Conservation (phyloP, 176 grass and related monocot genomes). For the Dendrocalamus sinicus region DNA sequence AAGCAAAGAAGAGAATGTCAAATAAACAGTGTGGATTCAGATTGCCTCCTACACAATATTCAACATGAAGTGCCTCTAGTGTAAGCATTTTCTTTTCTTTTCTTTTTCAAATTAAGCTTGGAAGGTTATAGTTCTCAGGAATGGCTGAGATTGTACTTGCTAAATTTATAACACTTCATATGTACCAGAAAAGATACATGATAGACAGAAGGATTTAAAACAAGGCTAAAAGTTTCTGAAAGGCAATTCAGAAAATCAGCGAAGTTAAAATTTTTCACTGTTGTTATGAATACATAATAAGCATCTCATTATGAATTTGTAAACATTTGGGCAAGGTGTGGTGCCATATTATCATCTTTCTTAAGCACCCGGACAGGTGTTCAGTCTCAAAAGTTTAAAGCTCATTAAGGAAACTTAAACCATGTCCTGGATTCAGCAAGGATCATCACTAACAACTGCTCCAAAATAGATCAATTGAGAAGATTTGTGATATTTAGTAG, state of each 20-base stretch:
- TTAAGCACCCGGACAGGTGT: neutral
- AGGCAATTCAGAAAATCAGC: neutral
- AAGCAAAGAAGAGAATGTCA: neutral
- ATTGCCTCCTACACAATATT: neutral
- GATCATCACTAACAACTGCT: neutral
- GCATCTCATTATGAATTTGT: neutral
- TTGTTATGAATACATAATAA: neutral
- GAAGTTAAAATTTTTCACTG: neutral
- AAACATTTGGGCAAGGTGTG: neutral
- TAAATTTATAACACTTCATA: neutral
- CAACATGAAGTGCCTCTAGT: too few relatives aligned
- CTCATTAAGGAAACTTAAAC: neutral
- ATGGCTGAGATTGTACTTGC: neutral
- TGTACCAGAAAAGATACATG: slow-evolving; percentile 7
- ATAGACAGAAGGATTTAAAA: neutral
- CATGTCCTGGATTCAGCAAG: neutral
- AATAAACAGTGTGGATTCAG: neutral
- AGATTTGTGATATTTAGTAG: neutral
- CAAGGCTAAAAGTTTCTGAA: neutral
- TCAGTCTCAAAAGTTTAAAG: neutral
- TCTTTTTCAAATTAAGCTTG: neutral
- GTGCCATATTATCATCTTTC: neutral
- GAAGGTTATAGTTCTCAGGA: neutral
- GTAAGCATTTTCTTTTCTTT: neutral
- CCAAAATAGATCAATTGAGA: neutral